Base-by-base conservation (phyloP, 1,284 basidiomycete genomes). In the Meripilus lineatus region DNA sequence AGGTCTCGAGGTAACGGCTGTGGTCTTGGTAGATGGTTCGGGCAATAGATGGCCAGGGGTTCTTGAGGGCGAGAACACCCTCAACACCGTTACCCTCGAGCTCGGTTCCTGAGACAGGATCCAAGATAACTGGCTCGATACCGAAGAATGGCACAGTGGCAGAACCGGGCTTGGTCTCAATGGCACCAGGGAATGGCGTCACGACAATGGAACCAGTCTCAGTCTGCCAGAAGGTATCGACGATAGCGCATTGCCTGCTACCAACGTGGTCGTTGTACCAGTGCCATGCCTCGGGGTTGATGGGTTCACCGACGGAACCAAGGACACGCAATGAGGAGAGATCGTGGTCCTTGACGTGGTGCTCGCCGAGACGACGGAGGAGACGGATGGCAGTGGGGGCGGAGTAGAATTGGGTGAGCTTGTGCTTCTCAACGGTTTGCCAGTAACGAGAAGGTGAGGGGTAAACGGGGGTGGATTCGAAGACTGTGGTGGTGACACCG, bases 141-240 rank as follows among this genome's bases (percentile, higher is more conserved):
- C 96, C 95, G 62, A 96, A 96, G 88, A 98, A 98, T 26, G 95
- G 95, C 47, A 97, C 89, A 4, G 95, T 97, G 7, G 95, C 96
- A 0, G 89, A 83, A 40, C 96, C 96, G 17, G 96, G 92, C 74
- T 99, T 99, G 46, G 93, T 93, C 66, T 92, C 80, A 53, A 94
- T 89, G 5, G 93, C 93, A 52, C 95, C 94, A 34, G 95, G 95
- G 70, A 98, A 82, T 7, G 96, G 94, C 2, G 94, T 93, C 50
- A 99, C 80, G 51, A 94, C 84, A 67, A 97, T 95, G 4, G 89
- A 93, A 39, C 94, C 95, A 0, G 94, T 98, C 71, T 99, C 95
- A 2, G 95, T 99, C 79, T 98, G 95, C 84, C 90, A 94, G 71
- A 87, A 94, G 1, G 92, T 93, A 67, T 98, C 95, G 47, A 98